Evolutionary conservation across 1,284 basidiomycete genomes (phyloP).

Genomic region (Grifola frondosa): DNA sequence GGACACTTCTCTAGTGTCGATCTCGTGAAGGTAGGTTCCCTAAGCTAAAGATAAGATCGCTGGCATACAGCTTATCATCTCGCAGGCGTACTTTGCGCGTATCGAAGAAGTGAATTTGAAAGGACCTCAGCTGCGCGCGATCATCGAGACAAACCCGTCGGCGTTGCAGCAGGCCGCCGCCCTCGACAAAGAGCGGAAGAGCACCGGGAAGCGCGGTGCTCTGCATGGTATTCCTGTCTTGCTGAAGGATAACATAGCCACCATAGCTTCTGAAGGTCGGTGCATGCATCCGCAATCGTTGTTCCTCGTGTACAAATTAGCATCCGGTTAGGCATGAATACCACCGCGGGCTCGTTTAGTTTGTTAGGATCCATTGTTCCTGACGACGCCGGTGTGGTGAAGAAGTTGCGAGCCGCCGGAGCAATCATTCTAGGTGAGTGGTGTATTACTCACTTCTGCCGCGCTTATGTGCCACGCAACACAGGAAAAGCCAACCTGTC

Average conservation of each 20-base stretch:
- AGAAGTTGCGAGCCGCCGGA: slow-evolving; percentile 40
- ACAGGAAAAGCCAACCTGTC: slow-evolving; percentile 32
- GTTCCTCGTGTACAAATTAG: neutral
- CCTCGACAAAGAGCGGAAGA: slow-evolving; percentile 54
- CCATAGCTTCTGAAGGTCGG: slow-evolving; percentile 51
- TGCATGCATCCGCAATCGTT: too few species aligned
- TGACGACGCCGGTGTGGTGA: slow-evolving; percentile 40
- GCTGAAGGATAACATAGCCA: slow-evolving; percentile 61
- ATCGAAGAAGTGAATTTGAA: slow-evolving; percentile 72
- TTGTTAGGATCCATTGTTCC: slow-evolving; percentile 42
- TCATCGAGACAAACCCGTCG: slow-evolving; percentile 63
- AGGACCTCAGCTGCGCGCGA: slow-evolving; percentile 58
- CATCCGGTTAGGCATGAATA: slow-evolving; percentile 54
- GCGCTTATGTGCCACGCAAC: slow-evolving; percentile 11
- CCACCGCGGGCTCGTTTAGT: slow-evolving; percentile 45
- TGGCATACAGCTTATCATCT: neutral
- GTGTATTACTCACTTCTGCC: slow-evolving; percentile 19
- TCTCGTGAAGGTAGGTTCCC: slow-evolving; percentile 51
- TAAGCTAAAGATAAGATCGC: neutral
- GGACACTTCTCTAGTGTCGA: slow-evolving; percentile 63
- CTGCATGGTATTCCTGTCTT: slow-evolving; percentile 73
- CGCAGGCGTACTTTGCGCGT: slow-evolving; percentile 64
- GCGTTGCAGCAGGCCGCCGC: slow-evolving; percentile 54
- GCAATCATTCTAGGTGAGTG: slow-evolving; percentile 42
- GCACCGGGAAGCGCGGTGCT: slow-evolving; percentile 46